phyloP scores from a whole-genome alignment of 257 asterid genomes.

The Fraxinus americana region DNA sequence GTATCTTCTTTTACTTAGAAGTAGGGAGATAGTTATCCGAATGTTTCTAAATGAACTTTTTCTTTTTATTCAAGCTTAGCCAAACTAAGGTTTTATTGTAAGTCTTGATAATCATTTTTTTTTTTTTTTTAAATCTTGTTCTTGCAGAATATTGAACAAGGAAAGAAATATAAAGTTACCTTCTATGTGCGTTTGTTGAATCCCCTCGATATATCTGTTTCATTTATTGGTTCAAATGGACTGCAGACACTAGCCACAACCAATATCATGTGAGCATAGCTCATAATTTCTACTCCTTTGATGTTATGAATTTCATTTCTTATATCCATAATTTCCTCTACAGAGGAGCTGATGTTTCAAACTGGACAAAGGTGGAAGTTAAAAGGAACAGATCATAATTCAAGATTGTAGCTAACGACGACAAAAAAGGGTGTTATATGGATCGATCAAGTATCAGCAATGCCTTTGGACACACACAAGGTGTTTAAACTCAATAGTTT shows the following conservation, averaged over 20 bases:
- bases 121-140: conserved; percentile 11
- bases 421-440: conserved; percentile 60
- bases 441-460: conserved; percentile 94
- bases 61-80: not conserved
- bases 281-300: conserved; percentile 7
- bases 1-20: no score
- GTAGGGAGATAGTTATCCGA: no score
- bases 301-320: conserved; percentile 6
- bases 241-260: conserved; percentile 60
- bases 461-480: conserved; percentile 81
- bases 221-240: conserved; percentile 67
- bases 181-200: conserved; percentile 65
- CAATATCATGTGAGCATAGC: conserved; percentile 56
- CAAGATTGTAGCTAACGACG: conserved; percentile 77
- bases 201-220: conserved; percentile 57
- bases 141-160: conserved; percentile 79
- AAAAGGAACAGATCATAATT: conserved; percentile 51
- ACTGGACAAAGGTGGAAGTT: conserved; percentile 72
- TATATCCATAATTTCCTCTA: conserved; percentile 15
- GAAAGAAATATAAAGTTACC: conserved; percentile 66
- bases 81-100: not conserved
- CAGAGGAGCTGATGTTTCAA: conserved; percentile 54
- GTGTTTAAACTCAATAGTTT: conserved; percentile 30
- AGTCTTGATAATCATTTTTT: not conserved
- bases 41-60: no score